Conservation (phyloP, 148 eudicot species). For the Salicornia ramosissima region DNA sequence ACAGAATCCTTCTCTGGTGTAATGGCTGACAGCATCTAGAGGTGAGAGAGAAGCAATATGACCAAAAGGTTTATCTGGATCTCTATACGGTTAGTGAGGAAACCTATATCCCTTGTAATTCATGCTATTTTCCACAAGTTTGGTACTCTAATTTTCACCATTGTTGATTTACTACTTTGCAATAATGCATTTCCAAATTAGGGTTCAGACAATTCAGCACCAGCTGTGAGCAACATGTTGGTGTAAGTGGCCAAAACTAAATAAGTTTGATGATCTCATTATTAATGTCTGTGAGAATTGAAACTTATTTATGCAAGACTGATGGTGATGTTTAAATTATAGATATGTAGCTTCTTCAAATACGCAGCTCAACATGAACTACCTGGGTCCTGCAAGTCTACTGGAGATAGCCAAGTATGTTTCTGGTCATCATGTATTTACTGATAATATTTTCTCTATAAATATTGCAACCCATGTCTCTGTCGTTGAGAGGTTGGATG, state of each 20-base stretch:
- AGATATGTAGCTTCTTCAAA: slow-evolving; percentile 87
- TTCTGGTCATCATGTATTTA: neutral
- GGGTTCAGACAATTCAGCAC: slow-evolving; percentile 49
- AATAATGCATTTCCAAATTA: slow-evolving; percentile 13
- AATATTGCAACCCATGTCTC: neutral
- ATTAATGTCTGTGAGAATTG: neutral
- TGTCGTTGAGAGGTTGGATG: neutral
- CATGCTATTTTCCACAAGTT: neutral
- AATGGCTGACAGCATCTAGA: slow-evolving; percentile 63
- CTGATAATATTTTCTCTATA: neutral
- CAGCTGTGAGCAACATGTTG: slow-evolving; percentile 58
- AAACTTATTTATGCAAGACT: neutral
- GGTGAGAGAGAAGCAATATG: slow-evolving; percentile 96
- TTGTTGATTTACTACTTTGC: slow-evolving; percentile 1
- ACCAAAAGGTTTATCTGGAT: slow-evolving; percentile 67
- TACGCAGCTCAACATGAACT: slow-evolving; percentile 61
- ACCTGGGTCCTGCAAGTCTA: slow-evolving; percentile 79
- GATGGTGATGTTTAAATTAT: slow-evolving; percentile 8
- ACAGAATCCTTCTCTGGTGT: slow-evolving; percentile 29
- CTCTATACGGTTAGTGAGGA: slow-evolving; percentile 68
- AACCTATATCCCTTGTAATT: neutral
- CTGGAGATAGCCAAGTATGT: slow-evolving; percentile 77
- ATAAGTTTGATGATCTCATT: neutral
- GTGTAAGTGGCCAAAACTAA: slow-evolving; percentile 55
- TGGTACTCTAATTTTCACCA: slow-evolving; percentile 8